phyloP scores from a whole-genome alignment of 108 stramenopile genomes.

The Cyclotella sp. region DNA sequence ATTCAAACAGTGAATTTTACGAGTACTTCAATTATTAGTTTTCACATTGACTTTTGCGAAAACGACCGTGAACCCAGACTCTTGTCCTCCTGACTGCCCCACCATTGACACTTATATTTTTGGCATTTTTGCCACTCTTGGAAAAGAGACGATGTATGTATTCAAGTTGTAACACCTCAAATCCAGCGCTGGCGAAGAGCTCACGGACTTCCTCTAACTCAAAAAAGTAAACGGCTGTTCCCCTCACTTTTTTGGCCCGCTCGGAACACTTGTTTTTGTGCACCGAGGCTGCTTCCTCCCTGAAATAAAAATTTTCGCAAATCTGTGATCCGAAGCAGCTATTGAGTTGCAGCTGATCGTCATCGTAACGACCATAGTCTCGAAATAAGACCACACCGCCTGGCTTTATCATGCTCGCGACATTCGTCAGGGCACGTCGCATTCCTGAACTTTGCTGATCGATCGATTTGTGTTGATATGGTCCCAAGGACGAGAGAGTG shows the following conservation, averaged over 20 bases:
- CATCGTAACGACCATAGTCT: slow-evolving; percentile 91
- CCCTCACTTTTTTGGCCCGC: slow-evolving; percentile 45
- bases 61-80: slow-evolving; percentile 38
- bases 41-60: slow-evolving; percentile 13
- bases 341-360: slow-evolving; percentile 74
- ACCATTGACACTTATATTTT: slow-evolving; percentile 19
- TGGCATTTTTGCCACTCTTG: slow-evolving; percentile 60
- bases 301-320: slow-evolving; percentile 72
- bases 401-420: slow-evolving; percentile 61
- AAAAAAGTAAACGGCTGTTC: slow-evolving; percentile 79
- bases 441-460: slow-evolving; percentile 16
- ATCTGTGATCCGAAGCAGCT: slow-evolving; percentile 41
- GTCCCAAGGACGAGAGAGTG: slow-evolving; percentile 52
- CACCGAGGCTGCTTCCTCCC: slow-evolving; percentile 1
- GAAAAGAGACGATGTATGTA: slow-evolving; percentile 61
- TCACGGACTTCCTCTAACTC: slow-evolving; percentile 63
- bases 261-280: background rate
- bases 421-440: slow-evolving; percentile 57
- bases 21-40: background rate
- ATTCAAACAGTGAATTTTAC: background rate
- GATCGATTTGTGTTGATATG: slow-evolving; percentile 11
- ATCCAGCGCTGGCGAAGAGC: slow-evolving; percentile 60
- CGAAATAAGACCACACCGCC: slow-evolving; percentile 80
- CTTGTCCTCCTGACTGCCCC: slow-evolving; percentile 28
- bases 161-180: slow-evolving; percentile 70